phyloP scores from a whole-genome alignment of 129 eudicot species.

The Deinandra increscens region DNA sequence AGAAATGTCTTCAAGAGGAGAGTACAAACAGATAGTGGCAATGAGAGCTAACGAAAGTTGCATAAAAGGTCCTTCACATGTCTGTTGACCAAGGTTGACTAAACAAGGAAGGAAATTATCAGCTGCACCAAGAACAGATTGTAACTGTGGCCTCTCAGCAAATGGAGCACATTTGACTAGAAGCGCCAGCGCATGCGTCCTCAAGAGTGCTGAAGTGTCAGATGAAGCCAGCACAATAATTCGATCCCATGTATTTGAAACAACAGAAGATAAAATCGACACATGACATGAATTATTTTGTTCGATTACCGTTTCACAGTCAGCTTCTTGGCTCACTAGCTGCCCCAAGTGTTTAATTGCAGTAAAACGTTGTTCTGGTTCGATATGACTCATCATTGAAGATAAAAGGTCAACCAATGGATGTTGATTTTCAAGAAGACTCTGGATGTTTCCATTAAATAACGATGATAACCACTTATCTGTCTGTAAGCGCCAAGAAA shows the following conservation, averaged over 20 bases:
- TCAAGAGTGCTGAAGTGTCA: constrained; percentile 57
- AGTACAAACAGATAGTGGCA: constrained; percentile 69
- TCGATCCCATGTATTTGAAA: constrained; percentile 74
- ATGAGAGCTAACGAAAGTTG: constrained; percentile 67
- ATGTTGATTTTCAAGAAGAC: constrained; percentile 42
- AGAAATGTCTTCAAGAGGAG: constrained; percentile 76
- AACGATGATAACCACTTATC: constrained; percentile 68
- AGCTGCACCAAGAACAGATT: constrained; percentile 69
- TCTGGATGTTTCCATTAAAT: constrained; percentile 44
- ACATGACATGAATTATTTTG: constrained; percentile 34
- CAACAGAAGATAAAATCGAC: constrained; percentile 46
- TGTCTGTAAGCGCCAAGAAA: constrained; percentile 75
- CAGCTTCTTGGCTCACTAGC: constrained; percentile 56
- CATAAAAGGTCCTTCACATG: constrained; percentile 67
- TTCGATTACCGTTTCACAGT: constrained; percentile 41
- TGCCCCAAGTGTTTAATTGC: constrained; percentile 75
- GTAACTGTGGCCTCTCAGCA: constrained; percentile 54
- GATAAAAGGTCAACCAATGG: constrained; percentile 55
- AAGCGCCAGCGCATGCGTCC: constrained; percentile 63
- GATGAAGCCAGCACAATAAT: constrained; percentile 66
- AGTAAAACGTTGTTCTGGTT: constrained; percentile 88
- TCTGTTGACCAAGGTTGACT: constrained; percentile 48
- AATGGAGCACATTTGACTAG: constrained; percentile 66
- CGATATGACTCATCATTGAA: constrained; percentile 68
- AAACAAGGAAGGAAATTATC: constrained; percentile 67